Evolutionary conservation across 352 stramenopile genomes (phyloP).

Genomic region (Globisporangium nagaii): DNA sequence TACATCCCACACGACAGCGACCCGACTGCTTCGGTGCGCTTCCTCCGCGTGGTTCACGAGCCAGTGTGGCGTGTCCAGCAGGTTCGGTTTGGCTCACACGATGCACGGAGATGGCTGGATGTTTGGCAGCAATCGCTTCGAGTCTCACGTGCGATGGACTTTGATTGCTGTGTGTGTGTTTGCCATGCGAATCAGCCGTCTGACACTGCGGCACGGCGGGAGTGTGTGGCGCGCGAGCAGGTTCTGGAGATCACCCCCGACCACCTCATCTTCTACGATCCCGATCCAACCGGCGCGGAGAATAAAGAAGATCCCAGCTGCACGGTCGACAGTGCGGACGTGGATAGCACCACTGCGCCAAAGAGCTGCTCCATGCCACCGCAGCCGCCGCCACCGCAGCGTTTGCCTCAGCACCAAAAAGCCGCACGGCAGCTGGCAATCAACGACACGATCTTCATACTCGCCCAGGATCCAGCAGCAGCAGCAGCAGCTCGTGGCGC

Average conservation of each 20-base stretch:
- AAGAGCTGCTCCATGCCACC: not conserved
- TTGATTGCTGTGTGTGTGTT: not conserved
- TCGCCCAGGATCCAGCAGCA: slow-evolving; percentile 5
- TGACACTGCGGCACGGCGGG: not conserved
- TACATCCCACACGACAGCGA: slow-evolving; percentile 56
- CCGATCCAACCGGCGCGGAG: not conserved
- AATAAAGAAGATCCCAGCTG: not conserved
- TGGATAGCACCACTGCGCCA: not conserved
- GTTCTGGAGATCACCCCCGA: slow-evolving; percentile 38
- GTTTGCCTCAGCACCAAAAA: slow-evolving; percentile 45
- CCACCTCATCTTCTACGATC: slow-evolving; percentile 40
- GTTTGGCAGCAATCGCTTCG: not conserved
- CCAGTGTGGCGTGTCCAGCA: not conserved
- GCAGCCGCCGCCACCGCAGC: too few species aligned
- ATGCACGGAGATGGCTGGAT: not conserved
- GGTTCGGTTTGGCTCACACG: not conserved
- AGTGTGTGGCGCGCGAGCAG: not conserved
- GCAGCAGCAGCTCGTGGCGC: slow-evolving; percentile 8
- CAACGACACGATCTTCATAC: slow-evolving; percentile 42
- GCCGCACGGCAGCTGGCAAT: slow-evolving; percentile 36
- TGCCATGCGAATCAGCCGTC: not conserved
- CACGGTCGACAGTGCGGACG: not conserved
- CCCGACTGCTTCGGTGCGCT: slow-evolving; percentile 8
- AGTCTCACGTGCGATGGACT: slow-evolving; percentile 7
- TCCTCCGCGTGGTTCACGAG: slow-evolving; percentile 32